These are phyloP conservation scores for Psilocybe subaeruginosa DNA, from an alignment of 768 basidiomycete species.

Conservation along the genomic window DNA sequence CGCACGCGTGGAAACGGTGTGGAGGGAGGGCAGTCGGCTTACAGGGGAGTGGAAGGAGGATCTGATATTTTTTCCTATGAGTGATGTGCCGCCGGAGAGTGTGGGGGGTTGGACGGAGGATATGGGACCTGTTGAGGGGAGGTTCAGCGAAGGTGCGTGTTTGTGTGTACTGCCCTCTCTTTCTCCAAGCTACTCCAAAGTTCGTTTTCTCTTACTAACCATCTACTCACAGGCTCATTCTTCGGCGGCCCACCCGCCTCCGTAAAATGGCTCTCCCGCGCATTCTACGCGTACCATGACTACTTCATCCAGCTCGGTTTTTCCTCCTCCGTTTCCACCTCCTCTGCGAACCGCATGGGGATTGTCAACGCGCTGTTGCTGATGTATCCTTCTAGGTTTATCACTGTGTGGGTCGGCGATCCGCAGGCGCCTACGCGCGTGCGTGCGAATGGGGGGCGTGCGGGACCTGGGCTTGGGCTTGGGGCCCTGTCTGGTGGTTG, in stretches of 20 bases:
- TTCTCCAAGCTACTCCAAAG: too few relatives aligned
- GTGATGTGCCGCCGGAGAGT: conserved; percentile 31
- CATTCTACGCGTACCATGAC: conserved; percentile 56
- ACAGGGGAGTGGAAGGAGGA: conserved; percentile 39
- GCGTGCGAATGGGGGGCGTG: too few relatives aligned
- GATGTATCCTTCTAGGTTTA: conserved; percentile 46
- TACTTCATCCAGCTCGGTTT: conserved; percentile 43
- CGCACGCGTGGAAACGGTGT: conserved; percentile 41
- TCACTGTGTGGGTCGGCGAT: conserved; percentile 42
- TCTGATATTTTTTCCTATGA: conserved; percentile 50
- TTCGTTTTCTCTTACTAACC: neutral
- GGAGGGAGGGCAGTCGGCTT: conserved; percentile 34
- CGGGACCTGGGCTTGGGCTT: too few relatives aligned
- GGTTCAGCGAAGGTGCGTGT: conserved; percentile 52
- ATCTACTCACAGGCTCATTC: conserved; percentile 45
- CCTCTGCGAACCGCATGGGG: conserved; percentile 43
- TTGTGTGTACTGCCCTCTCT: neutral
- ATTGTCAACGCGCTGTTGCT: conserved; percentile 16
- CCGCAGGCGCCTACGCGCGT: conserved; percentile 21
- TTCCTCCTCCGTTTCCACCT: conserved; percentile 32
- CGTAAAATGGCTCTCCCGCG: conserved; percentile 46
- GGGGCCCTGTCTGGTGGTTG: too few relatives aligned
- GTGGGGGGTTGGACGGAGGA: conserved; percentile 43
- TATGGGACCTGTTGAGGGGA: conserved; percentile 50
- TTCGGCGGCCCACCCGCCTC: conserved; percentile 52